Evolutionary conservation across 2,329 filamentous ascomycete genomes (phyloP), one percentile per base, ranked within the genome.

Genomic region (Thelonectria blattea): DNA sequence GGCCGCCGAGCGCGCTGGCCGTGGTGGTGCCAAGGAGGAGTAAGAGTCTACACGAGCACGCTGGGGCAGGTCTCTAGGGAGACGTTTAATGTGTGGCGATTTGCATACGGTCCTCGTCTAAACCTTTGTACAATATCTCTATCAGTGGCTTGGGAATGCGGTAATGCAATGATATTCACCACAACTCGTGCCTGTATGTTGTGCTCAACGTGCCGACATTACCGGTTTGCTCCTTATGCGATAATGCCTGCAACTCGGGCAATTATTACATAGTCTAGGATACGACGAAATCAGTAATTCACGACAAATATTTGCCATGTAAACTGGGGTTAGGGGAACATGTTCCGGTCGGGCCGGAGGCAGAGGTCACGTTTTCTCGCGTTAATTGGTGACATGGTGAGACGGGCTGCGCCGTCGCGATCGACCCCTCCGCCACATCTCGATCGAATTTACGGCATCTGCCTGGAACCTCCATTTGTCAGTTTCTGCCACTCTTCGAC

Each of bases 1-100:
- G 81, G 85, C 87, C 52, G 89, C 88, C 55, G 91, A 94, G 83
- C 91, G 90, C 75, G 84, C 89, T 56, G 89, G 89, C 64, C 84
- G 87, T 63, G 88, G 88, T 59, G 88, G 88, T 72, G 87, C 81
- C 71, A 91, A 91, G 85, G 88, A 91, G 77, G 88, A 91, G 80
- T 91, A 88, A 74, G 73, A n/a, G 7, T 45, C 17, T 47, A 30
- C 12, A 9, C 32, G 15, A 39, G 18, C 51, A 34, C 32, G 11
- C 14, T 24, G 37, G 62, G 41, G 52, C 65, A 57, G 39, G 53
- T 60, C 52, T 57, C 45, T 39, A 32, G 57, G 34, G 42, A 41
- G 49, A 12, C 27, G 37, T 39, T 24, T 42, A 57, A 22, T 54
- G 52, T 32, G 42, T 57, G 56, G 58, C 24, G 47, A 48, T 17